These are phyloP conservation scores for Morella rubra DNA, from an alignment of 306 rosid species.

Conservation along the genomic window DNA sequence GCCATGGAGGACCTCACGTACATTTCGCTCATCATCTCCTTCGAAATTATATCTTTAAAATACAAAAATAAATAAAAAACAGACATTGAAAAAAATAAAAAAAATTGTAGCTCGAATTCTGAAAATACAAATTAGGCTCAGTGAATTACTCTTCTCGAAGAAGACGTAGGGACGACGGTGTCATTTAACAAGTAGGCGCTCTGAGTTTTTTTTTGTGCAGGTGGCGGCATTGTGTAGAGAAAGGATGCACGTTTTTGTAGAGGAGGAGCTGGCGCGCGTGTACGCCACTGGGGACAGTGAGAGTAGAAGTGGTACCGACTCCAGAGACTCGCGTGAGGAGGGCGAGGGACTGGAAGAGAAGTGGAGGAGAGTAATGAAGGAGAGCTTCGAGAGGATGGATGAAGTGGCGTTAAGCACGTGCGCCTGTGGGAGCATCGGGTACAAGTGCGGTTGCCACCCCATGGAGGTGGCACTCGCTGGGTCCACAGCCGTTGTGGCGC, in stretches of 20 bases:
- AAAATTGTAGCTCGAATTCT: too few species aligned
- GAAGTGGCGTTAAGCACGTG: constrained; percentile 34
- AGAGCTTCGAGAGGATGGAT: constrained; percentile 48
- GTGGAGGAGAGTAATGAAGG: constrained; percentile 34
- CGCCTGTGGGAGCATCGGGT: constrained; percentile 34
- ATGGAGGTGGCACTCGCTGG: constrained; percentile 36
- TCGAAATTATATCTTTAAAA: too few species aligned
- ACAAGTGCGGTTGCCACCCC: constrained; percentile 29
- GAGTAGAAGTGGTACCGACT: constrained; percentile 12
- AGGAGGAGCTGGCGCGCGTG: constrained; percentile 35
- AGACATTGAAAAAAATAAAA: too few species aligned
- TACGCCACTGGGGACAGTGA: neutral
- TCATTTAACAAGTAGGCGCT: neutral
- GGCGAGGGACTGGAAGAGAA: constrained; percentile 4
- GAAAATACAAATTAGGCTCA: neutral
- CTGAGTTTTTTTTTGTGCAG: constrained; percentile 20
- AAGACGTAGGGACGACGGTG: neutral
- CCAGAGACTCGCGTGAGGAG: constrained; percentile 1
- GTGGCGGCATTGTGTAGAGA: constrained; percentile 44
- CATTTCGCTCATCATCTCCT: neutral
- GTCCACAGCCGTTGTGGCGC: constrained; percentile 37
- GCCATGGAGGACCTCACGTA: constrained; percentile 54
- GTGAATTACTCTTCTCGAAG: neutral
- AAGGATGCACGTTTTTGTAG: constrained; percentile 39
- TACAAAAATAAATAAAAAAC: too few species aligned